Evolutionary conservation across 805 yeast genomes (phyloP), one percentile per base, ranked within the genome.

Genomic region (Clavispora asparagi): DNA sequence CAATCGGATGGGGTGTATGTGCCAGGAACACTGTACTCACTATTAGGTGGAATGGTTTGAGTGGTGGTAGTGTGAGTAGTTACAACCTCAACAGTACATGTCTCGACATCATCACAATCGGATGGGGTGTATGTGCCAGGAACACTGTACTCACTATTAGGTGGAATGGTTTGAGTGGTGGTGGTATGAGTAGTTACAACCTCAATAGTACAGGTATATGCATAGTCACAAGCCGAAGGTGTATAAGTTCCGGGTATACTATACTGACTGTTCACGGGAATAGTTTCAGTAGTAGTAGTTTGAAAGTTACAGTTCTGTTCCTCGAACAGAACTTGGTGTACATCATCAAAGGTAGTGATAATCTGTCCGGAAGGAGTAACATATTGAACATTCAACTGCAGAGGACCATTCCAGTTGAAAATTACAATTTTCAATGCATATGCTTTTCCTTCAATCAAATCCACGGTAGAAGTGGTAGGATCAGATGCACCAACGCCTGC

Each of bases 341-440:
- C 16, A 25, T 23, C 40, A 3, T 37, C 40, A 13, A 26, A 25
- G 17, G 28, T 37, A n/a, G 28, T 37, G n/a, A n/a, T 10, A 25
- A 29, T 37, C 16, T 23, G 9, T 10, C 27, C 40, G 5, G 40
- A 37, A 40, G 27, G 50, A 38, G 32, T 28, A 35, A 32, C 54
- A 48, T 12, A 31, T 39, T 16, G 44, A 26, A 29, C 45, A 37
- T 13, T n/a, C 27, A 29, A 51, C 51, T 4, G 39, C 35, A 23
- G 48, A 36, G 47, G 45, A 10, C 46, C 48, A 32, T 27, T 13
- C 57, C 57, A 53, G 42, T 53, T 53, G 46, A 53, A 53, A 33
- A 41, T 44, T 32, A 53, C 55, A 14, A 53, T 45, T 27, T 47
- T 47, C 32, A 53, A 41, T 5, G 57, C 55, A 41, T 53, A 53